phyloP scores from a whole-genome alignment of 176 grass and related monocot species.

The Zoysia japonica region DNA sequence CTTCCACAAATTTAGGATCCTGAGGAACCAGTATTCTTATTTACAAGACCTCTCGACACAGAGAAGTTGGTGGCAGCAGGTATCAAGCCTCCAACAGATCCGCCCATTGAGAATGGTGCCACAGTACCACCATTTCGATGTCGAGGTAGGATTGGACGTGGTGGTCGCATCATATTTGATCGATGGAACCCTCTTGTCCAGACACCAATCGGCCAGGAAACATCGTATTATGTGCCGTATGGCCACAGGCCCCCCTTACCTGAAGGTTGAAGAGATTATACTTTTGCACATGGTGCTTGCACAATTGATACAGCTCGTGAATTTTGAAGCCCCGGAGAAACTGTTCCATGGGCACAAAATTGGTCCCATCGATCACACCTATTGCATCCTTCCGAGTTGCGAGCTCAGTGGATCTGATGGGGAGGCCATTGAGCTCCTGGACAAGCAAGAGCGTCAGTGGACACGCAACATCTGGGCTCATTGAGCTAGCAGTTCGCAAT shows the following conservation, averaged over 20 bases:
- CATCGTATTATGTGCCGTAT: constrained; percentile 36
- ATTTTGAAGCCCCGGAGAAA: constrained; percentile 31
- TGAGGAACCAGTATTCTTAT: constrained; percentile 81
- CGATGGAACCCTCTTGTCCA: constrained; percentile 64
- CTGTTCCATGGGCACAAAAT: constrained; percentile 36
- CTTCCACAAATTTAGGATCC: constrained; percentile 59
- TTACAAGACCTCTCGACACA: constrained; percentile 69
- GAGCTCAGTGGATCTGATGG: constrained; percentile 39
- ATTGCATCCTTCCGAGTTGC: constrained; percentile 12
- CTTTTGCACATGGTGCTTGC: constrained; percentile 29
- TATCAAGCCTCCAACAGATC: constrained; percentile 60
- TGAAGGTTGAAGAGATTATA: constrained; percentile 44
- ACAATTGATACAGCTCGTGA: constrained; percentile 29
- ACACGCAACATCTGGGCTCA: constrained; percentile 23
- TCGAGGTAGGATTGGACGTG: constrained; percentile 82
- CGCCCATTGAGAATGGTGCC: constrained; percentile 60
- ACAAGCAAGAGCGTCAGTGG: constrained; percentile 17
- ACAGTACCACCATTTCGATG: constrained; percentile 48
- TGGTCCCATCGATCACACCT: constrained; percentile 27
- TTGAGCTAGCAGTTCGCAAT: constrained; percentile 12
- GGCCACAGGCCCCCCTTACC: constrained; percentile 44
- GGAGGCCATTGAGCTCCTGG: constrained; percentile 14
- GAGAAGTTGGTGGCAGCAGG: constrained; percentile 65
- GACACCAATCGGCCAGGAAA: constrained; percentile 59
- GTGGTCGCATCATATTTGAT: constrained; percentile 91